Conservation (phyloP, 352 stramenopile genomes). For the Peronospora tabacina region DNA sequence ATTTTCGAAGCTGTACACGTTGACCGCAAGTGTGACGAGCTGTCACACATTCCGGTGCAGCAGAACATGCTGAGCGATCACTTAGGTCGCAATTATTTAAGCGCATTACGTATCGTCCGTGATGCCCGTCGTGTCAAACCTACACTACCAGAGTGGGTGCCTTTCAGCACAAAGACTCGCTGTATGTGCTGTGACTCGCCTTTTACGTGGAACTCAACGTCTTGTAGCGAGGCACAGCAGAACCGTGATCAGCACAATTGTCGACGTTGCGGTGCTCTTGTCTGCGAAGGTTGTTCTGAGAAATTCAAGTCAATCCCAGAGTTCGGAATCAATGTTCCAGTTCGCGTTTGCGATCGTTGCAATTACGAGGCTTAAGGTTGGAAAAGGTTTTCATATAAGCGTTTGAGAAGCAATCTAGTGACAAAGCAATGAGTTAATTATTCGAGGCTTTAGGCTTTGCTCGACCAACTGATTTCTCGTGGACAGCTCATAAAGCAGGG, state of each 20-base stretch:
- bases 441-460: too few species aligned
- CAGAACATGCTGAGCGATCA: slow-evolving; percentile 86
- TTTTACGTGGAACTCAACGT: slow-evolving; percentile 88
- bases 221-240: slow-evolving; percentile 81
- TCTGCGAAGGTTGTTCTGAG: slow-evolving; percentile 80
- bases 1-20: slow-evolving; percentile 80
- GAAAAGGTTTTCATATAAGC: not conserved
- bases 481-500: too few species aligned
- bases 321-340: slow-evolving; percentile 79
- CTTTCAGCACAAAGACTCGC: slow-evolving; percentile 74
- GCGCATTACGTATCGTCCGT: slow-evolving; percentile 65
- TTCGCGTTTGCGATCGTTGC: slow-evolving; percentile 82
- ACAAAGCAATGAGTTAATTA: too few species aligned
- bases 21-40: slow-evolving; percentile 57
- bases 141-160: slow-evolving; percentile 54
- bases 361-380: slow-evolving; percentile 71
- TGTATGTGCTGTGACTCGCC: slow-evolving; percentile 85
- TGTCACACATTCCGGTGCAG: slow-evolving; percentile 71
- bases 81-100: slow-evolving; percentile 74
- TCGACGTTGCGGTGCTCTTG: slow-evolving; percentile 65
- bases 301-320: slow-evolving; percentile 81
- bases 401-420: not conserved
- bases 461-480: too few species aligned
- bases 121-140: slow-evolving; percentile 55
- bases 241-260: slow-evolving; percentile 89